Base-by-base conservation (phyloP, 2,329 filamentous ascomycete genomes). In the Seiridium unicorne region DNA sequence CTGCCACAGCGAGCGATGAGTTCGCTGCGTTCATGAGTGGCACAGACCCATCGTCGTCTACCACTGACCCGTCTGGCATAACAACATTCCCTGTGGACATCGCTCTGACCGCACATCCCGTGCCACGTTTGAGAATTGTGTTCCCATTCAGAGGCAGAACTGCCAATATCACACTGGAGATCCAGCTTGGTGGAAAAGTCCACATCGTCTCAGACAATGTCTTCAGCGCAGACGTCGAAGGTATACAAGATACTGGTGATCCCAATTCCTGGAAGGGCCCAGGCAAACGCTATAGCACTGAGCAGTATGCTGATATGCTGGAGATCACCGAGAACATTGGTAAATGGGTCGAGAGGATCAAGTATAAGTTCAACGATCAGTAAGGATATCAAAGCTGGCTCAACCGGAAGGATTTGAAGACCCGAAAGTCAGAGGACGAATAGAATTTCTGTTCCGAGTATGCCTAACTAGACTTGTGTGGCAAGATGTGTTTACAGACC, bases 131-230 rank as follows among this genome's bases (percentile, higher is more conserved):
- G 13, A 77, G 82, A 57, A 74, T 86, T 5, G 77, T 81, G 7
- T 87, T 87, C 63, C 83, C 84, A 1, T 82, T 85, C 66, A 72
- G 72, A 42, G 63, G 72, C 13, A 72, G 69, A 40, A 83, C 80
- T 2, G 82, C 81, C 4, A 81, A 82, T 61, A 74, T 90, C 32
- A 80, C 79, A 34, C 66, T 90, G 10, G 84, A 86, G 65, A 81
- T 91, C 18, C 77, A 83, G 26, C 77, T 82, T 42, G 86, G 88
- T 59, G 88, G 83, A 4, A 77, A 82, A 11, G 79, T 90, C 3
- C 77, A 82, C 18, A 77, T 91, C 42, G 73, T 80, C 3, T 80
- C 84, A 32, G 84, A 89, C 65, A 88, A 89, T 63, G 68, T 85
- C 4, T 68, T 84, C 49, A 59, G 62, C 3, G 58, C 62, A 6